Conservation (phyloP, 768 basidiomycete species). For the Termitomyces sp. region DNA sequence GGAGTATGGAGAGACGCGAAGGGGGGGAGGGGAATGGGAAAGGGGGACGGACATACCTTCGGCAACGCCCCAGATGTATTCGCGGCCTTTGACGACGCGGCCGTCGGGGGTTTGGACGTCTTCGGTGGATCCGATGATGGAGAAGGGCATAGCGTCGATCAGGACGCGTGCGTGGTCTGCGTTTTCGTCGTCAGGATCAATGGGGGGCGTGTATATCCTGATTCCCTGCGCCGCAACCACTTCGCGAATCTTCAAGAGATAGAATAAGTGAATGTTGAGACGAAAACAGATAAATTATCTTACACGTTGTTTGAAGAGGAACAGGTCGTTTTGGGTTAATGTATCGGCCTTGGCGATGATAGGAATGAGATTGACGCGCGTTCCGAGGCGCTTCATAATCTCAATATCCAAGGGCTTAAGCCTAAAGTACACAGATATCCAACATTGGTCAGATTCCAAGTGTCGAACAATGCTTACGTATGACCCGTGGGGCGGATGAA, state of each 20-base stretch:
- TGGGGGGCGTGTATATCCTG: slow-evolving; percentile 89
- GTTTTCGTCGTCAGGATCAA: slow-evolving; percentile 82
- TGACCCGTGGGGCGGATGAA: slow-evolving; percentile 96
- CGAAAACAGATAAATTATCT: slow-evolving; percentile 25
- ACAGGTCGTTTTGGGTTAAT: slow-evolving; percentile 88
- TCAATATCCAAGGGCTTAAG: slow-evolving; percentile 98
- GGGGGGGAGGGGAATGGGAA: too few relatives aligned
- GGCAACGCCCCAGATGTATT: slow-evolving; percentile 99
- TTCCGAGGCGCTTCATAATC: slow-evolving; percentile 99
- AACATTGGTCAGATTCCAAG: slow-evolving; percentile 2
- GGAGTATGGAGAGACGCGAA: too few relatives aligned
- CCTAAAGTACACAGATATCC: slow-evolving; percentile 29
- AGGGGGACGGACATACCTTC: too few relatives aligned
- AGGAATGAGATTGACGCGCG: slow-evolving; percentile 96
- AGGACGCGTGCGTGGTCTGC: slow-evolving; percentile 87
- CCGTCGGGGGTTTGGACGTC: slow-evolving; percentile 92
- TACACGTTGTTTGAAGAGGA: slow-evolving; percentile 90
- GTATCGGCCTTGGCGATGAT: slow-evolving; percentile 98
- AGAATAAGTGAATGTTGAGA: slow-evolving; percentile 3
- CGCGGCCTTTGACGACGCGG: slow-evolving; percentile 90
- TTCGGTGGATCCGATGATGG: slow-evolving; percentile 95
- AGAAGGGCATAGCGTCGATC: slow-evolving; percentile 93
- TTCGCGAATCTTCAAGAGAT: slow-evolving; percentile 65
- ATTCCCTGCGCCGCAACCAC: slow-evolving; percentile 90
- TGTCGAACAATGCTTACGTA: slow-evolving; percentile 56